Conservation (phyloP, 1,139 yeast species). For the Taiozyma sp. region DNA sequence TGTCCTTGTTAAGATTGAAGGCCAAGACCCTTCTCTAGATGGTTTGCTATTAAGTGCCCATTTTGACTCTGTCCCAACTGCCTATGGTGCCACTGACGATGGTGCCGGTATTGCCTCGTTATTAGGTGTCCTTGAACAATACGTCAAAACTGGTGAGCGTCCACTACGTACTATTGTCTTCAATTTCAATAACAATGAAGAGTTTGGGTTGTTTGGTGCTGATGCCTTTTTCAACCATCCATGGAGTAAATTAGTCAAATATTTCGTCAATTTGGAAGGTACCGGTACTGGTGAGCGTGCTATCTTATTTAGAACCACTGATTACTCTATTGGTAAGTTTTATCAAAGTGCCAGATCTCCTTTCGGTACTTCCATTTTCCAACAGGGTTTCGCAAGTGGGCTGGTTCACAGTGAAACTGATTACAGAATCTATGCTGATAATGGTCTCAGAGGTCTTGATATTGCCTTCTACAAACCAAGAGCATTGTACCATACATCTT, state of each 20-base stretch:
- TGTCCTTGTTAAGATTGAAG: constrained; percentile 65
- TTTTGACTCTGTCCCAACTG: constrained; percentile 84
- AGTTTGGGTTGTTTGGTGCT: constrained; percentile 85
- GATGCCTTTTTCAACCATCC: constrained; percentile 67
- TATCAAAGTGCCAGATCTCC: constrained; percentile 48
- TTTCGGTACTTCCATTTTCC: constrained; percentile 72
- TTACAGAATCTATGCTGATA: constrained; percentile 60
- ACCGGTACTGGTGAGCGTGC: constrained; percentile 94
- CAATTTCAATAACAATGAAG: constrained; percentile 88
- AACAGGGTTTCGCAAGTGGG: constrained; percentile 76
- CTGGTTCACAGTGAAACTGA: constrained; percentile 80
- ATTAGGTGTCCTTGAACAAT: constrained; percentile 60
- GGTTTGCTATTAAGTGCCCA: constrained; percentile 81
- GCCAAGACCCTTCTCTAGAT: constrained; percentile 48
- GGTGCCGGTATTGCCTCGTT: constrained; percentile 88
- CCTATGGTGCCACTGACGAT: constrained; percentile 87
- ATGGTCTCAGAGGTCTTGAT: constrained; percentile 81
- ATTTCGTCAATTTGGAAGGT: constrained; percentile 86
- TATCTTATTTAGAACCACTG: constrained; percentile 76
- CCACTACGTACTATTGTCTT: constrained; percentile 72
- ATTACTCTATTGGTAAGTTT: constrained; percentile 62
- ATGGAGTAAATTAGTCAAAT: constrained; percentile 60
- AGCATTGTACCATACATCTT: constrained; percentile 72
- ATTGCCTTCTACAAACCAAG: constrained; percentile 73
- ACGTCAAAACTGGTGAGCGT: constrained; percentile 31